phyloP scores from a whole-genome alignment of 75 land plant genomes.

The Chamaecyparis obtusa region DNA sequence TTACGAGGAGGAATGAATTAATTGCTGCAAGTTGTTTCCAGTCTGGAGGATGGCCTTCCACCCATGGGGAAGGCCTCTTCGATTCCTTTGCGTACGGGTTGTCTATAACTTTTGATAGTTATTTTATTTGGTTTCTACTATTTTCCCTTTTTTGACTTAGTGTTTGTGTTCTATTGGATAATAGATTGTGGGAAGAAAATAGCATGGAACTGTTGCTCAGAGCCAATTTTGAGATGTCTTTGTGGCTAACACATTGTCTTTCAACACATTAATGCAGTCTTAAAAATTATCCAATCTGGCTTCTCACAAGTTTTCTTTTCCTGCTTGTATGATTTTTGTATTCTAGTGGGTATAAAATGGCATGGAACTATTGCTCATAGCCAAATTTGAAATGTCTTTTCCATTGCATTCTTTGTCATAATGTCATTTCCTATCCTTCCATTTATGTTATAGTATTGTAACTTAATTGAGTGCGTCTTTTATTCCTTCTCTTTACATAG shows the following conservation, averaged over 20 bases:
- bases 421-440: neutral
- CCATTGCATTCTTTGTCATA: neutral
- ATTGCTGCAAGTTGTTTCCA: no score
- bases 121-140: neutral
- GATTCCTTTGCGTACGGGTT: no score
- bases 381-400: neutral
- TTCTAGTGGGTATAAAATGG: neutral
- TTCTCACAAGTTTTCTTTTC: neutral
- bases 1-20: no score
- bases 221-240: neutral
- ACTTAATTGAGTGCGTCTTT: neutral
- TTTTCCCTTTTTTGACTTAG: neutral
- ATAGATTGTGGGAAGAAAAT: constrained; percentile 1
- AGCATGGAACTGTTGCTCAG: neutral
- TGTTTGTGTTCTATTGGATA: neutral
- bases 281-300: neutral
- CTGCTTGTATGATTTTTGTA: neutral
- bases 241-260: constrained; percentile 25
- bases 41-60: no score
- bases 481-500: neutral
- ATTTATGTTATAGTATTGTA: neutral
- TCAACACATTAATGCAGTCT: constrained; percentile 35
- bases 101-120: neutral
- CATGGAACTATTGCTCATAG: neutral
- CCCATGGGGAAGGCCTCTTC: no score